phyloP scores from a whole-genome alignment of 2,329 filamentous ascomycete genomes.

The Fusarium paranaense region DNA sequence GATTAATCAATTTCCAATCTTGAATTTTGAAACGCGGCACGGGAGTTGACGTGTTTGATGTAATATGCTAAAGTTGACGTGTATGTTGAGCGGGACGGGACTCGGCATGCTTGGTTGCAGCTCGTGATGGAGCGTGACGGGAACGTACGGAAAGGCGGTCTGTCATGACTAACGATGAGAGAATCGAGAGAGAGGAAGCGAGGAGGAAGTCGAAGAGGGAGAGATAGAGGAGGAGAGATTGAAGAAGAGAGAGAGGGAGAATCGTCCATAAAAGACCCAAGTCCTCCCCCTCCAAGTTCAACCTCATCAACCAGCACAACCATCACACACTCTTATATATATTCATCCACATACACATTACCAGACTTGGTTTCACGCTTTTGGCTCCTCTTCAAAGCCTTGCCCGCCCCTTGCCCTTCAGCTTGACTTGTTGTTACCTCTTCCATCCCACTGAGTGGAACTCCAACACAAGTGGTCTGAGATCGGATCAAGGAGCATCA shows the following conservation, averaged over 20 bases:
- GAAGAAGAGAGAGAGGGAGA: not conserved
- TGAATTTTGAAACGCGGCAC: not conserved
- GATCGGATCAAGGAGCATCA: too few relatives aligned
- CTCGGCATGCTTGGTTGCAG: not conserved
- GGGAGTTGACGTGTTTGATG: not conserved
- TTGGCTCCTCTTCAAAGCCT: not conserved
- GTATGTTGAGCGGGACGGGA: not conserved
- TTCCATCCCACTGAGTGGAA: not conserved
- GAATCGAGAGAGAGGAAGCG: not conserved
- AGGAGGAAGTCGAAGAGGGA: not conserved
- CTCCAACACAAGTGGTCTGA: too few relatives aligned
- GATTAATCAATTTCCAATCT: not conserved
- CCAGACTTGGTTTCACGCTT: not conserved
- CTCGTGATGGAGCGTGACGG: not conserved
- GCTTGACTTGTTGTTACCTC: not conserved
- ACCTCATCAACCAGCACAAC: not conserved
- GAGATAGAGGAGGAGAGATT: not conserved
- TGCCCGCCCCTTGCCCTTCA: not conserved
- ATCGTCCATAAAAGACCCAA: not conserved
- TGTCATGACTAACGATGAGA: not conserved
- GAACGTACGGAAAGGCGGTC: not conserved
- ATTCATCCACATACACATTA: not conserved
- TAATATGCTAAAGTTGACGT: not conserved
- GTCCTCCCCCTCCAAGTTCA: not conserved
- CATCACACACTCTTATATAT: not conserved